Percentiles rank a stretch among this genome's conserved stretches.
Evolutionary conservation across 2,329 filamentous ascomycete genomes (phyloP).

Genomic region (Moelleriella libera): DNA sequence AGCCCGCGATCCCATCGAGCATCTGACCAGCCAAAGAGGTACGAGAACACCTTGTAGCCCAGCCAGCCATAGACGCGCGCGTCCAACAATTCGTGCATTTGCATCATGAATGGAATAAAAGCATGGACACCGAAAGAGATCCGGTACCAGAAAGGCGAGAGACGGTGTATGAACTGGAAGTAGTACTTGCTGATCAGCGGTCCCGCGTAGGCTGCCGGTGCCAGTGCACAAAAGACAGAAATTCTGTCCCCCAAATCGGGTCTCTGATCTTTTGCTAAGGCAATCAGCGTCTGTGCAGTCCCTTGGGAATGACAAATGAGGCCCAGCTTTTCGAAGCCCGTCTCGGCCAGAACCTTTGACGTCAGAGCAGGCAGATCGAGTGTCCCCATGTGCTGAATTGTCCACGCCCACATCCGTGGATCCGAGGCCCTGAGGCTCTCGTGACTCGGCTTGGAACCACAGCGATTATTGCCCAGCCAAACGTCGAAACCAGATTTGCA

Average conservation of each 20-base stretch:
- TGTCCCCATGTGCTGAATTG: constrained; percentile 85
- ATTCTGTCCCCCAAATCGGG: constrained; percentile 72
- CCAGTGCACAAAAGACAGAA: constrained; percentile 80
- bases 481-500: constrained; percentile 89
- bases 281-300: constrained; percentile 77
- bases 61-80: constrained; percentile 61
- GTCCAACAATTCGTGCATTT: constrained; percentile 55
- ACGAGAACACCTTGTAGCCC: constrained; percentile 80
- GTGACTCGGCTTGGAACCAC: constrained; percentile 71
- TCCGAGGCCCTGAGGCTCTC: constrained; percentile 55
- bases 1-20: constrained; percentile 69
- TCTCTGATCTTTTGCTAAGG: constrained; percentile 77
- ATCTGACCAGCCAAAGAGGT: constrained; percentile 82
- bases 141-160: constrained; percentile 63
- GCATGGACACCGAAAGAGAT: constrained; percentile 81
- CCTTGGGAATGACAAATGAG: constrained; percentile 84
- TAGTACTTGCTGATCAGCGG: constrained; percentile 76
- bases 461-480: constrained; percentile 90
- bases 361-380: constrained; percentile 74
- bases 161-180: constrained; percentile 79
- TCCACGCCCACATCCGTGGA: constrained; percentile 94
- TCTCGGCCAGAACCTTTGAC: constrained; percentile 67
- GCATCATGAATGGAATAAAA: constrained; percentile 91
- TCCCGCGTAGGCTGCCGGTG: constrained; percentile 81
- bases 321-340: constrained; percentile 68